These are phyloP conservation scores for Lodderomyces beijingensis DNA, from an alignment of 1,139 yeast species.

Conservation along the genomic window DNA sequence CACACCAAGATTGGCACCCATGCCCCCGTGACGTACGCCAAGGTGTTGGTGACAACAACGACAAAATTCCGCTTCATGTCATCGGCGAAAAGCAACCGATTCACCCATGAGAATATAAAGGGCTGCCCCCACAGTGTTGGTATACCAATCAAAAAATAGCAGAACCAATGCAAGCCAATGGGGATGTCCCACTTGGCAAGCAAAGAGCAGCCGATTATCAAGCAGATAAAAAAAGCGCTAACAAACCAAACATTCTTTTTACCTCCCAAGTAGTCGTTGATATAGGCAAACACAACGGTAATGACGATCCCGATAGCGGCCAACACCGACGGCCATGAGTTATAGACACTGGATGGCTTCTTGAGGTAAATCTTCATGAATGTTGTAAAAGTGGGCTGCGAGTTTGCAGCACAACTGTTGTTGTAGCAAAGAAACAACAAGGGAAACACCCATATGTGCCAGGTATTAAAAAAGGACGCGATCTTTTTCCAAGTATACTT, in stretches of 20 bases:
- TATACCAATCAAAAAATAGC: constrained; percentile 43
- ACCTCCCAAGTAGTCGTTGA: constrained; percentile 44
- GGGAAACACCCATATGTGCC: constrained; percentile 50
- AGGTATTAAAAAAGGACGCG: constrained; percentile 40
- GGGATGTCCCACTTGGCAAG: constrained; percentile 47
- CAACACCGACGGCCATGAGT: constrained; percentile 46
- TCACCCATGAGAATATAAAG: constrained; percentile 53
- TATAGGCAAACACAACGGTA: constrained; percentile 35
- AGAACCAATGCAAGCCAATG: constrained; percentile 43
- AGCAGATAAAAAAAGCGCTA: constrained; percentile 28
- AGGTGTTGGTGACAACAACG: constrained; percentile 46
- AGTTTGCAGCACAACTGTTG: constrained; percentile 37
- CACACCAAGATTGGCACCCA: constrained; percentile 46
- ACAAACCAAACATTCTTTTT: constrained; percentile 34
- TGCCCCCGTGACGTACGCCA: constrained; percentile 51
- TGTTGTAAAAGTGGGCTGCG: constrained; percentile 48
- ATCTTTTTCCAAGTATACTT: constrained; percentile 38
- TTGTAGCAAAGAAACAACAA: constrained; percentile 47
- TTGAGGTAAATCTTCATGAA: constrained; percentile 48
- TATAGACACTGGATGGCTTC: constrained; percentile 37
- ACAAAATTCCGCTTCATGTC: constrained; percentile 49
- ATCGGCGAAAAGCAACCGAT: constrained; percentile 36
- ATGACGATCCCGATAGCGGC: constrained; percentile 42
- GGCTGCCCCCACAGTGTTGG: constrained; percentile 45
- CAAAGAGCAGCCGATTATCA: constrained; percentile 38